Evolutionary conservation across 345 rosid genomes (phyloP).

Genomic region (Microcos paniculata): DNA sequence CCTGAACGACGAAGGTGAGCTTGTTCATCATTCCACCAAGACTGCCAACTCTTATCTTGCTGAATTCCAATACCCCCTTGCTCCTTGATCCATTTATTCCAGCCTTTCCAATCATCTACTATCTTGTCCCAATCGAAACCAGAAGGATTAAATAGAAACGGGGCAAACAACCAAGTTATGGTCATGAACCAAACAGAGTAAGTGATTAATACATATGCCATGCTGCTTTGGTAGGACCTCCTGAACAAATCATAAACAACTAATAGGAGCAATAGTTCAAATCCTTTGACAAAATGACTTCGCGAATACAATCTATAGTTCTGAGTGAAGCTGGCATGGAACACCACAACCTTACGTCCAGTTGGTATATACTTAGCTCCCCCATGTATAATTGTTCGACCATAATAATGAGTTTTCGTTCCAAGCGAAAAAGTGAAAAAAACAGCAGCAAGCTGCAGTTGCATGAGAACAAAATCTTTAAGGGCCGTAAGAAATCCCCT

Average conservation of each 20-base stretch:
- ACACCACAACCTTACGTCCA: slow-evolving; percentile 93
- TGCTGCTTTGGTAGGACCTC: slow-evolving; percentile 77
- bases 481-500: slow-evolving; percentile 88
- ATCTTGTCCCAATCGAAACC: slow-evolving; percentile 89
- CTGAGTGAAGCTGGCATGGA: slow-evolving; percentile 89
- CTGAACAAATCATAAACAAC: slow-evolving; percentile 82
- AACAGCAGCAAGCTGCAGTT: slow-evolving; percentile 88
- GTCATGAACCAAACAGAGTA: slow-evolving; percentile 97
- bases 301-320: slow-evolving; percentile 89
- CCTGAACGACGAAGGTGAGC: slow-evolving; percentile 77
- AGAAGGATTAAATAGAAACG: slow-evolving; percentile 90
- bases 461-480: slow-evolving; percentile 95
- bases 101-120: slow-evolving; percentile 94
- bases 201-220: slow-evolving; percentile 81
- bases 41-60: slow-evolving; percentile 95
- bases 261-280: slow-evolving; percentile 74
- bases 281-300: slow-evolving; percentile 94
- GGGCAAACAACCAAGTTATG: slow-evolving; percentile 90
- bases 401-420: slow-evolving; percentile 83
- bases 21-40: slow-evolving; percentile 98
- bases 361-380: slow-evolving; percentile 95
- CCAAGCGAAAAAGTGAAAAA: slow-evolving; percentile 98
- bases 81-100: slow-evolving; percentile 96
- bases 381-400: slow-evolving; percentile 85
- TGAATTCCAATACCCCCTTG: slow-evolving; percentile 97